A percentile compares a stretch with the other conserved stretches of the same genome.
Evolutionary conservation across 441 rosid genomes (phyloP).

Genomic region (Francoa sonchifolia): DNA sequence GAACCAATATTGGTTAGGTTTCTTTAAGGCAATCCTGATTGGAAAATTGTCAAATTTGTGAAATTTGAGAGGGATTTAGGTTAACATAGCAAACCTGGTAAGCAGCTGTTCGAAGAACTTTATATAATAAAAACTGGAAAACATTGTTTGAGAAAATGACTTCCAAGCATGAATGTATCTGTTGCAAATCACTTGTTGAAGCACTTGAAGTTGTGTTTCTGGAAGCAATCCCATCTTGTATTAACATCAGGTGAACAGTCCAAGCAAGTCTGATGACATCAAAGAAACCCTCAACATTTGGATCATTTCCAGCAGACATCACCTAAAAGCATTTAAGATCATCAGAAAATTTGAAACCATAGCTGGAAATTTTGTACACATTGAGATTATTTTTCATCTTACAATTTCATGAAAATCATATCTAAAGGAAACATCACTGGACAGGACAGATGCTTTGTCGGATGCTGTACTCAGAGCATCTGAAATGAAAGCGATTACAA

Average conservation of each 20-base stretch:
- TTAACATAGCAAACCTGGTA: slow-evolving; percentile 65
- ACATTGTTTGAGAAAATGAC: slow-evolving; percentile 60
- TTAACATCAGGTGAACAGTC: slow-evolving; percentile 80
- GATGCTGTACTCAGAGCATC: slow-evolving; percentile 79
- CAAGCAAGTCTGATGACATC: slow-evolving; percentile 84
- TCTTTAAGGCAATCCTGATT: not conserved
- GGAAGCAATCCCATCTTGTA: slow-evolving; percentile 49
- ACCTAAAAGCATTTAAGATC: slow-evolving; percentile 44
- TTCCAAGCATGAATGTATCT: slow-evolving; percentile 64
- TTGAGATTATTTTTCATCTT: slow-evolving; percentile 25
- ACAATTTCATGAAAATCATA: slow-evolving; percentile 83
- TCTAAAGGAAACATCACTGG: slow-evolving; percentile 70
- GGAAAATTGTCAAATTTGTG: too few relatives aligned
- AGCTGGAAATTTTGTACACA: slow-evolving; percentile 11
- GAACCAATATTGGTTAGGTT: too few relatives aligned
- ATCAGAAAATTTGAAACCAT: slow-evolving; percentile 8
- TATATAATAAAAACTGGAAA: slow-evolving; percentile 73
- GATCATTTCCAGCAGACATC: slow-evolving; percentile 51
- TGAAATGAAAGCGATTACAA: slow-evolving; percentile 72
- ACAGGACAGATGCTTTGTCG: slow-evolving; percentile 65
- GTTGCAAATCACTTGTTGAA: slow-evolving; percentile 50
- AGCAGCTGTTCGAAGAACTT: slow-evolving; percentile 77
- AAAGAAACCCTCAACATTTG: slow-evolving; percentile 55
- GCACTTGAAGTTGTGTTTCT: slow-evolving; percentile 40
- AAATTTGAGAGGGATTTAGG: too few relatives aligned